Evolutionary conservation across 2,329 filamentous ascomycete genomes (phyloP).

Genomic region (Seiridium unicorne): DNA sequence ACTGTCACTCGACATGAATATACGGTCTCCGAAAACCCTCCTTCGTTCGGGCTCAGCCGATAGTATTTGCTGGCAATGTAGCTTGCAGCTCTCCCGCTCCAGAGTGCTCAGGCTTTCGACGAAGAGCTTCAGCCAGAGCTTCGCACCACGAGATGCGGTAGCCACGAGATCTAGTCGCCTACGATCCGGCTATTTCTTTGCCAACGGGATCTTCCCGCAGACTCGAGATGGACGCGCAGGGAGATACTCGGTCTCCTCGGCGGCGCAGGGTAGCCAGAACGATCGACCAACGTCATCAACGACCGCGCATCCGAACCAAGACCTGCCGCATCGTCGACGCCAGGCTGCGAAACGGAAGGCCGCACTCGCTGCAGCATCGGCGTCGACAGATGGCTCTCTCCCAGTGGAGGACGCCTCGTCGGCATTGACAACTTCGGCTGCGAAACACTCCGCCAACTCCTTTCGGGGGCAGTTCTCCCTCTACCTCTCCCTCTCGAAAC

Average conservation of each 20-base stretch:
- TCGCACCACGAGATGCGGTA: constrained; percentile 12
- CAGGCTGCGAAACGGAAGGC: constrained; percentile 20
- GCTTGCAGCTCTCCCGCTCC: constrained; percentile 15
- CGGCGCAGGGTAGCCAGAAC: constrained; percentile 4
- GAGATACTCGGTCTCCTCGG: constrained; percentile 6
- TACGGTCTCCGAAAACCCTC: constrained; percentile 25
- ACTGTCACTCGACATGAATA: constrained; percentile 29
- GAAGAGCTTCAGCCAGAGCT: constrained; percentile 17
- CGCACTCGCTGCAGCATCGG: not conserved
- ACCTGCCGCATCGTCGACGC: constrained; percentile 23
- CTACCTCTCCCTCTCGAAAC: constrained; percentile 91
- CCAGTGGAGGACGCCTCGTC: constrained; percentile 54
- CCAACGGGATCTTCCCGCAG: constrained; percentile 20
- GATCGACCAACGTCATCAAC: constrained; percentile 7
- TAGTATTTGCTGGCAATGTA: constrained; percentile 28
- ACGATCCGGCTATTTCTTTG: constrained; percentile 27
- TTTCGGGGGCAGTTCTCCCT: constrained; percentile 69
- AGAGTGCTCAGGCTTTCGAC: not conserved
- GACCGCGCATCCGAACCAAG: constrained; percentile 12
- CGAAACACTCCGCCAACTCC: constrained; percentile 47
- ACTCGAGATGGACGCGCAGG: not conserved
- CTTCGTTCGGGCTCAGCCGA: constrained; percentile 22
- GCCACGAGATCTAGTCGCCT: constrained; percentile 16
- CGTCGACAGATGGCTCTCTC: constrained; percentile 27
- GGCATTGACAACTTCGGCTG: constrained; percentile 51